Percentiles rank a stretch among this genome's conserved stretches.
phyloP scores from a whole-genome alignment of 1,139 yeast species.

The Waltiozyma sp. region DNA sequence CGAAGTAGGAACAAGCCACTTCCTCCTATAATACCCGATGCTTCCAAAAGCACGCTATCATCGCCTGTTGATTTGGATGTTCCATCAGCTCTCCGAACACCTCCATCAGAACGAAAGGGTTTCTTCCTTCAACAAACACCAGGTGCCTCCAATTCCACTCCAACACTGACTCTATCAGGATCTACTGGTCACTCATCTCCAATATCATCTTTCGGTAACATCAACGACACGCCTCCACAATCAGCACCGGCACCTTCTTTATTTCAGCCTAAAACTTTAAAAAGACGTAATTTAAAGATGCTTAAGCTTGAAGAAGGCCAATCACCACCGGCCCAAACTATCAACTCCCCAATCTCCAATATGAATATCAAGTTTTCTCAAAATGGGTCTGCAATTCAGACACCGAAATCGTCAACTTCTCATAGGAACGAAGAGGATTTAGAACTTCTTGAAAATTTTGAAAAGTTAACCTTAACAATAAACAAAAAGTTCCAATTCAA shows the following conservation, averaged over 20 bases:
- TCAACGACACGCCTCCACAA: not conserved
- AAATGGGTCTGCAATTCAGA: not conserved
- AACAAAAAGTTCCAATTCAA: constrained; percentile 28
- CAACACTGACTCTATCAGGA: constrained; percentile 1
- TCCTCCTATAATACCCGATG: constrained; percentile 15
- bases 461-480: constrained; percentile 20
- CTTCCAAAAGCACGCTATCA: not conserved
- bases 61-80: not conserved
- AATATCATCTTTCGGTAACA: not conserved
- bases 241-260: constrained; percentile 10
- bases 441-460: constrained; percentile 25
- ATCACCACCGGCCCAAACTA: not conserved
- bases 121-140: not conserved
- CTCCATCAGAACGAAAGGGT: not conserved
- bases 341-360: constrained; percentile 2
- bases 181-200: not conserved
- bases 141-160: constrained; percentile 3
- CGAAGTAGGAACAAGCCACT: constrained; percentile 18
- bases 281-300: constrained; percentile 65
- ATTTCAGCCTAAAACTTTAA: constrained; percentile 48
- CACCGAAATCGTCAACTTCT: not conserved
- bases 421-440: constrained; percentile 19
- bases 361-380: constrained; percentile 1
- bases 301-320: constrained; percentile 35
- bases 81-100: not conserved